Percentiles rank a stretch among this genome's conserved stretches.
Conservation (phyloP, 2,329 filamentous ascomycete species). For the Aspergillus sp. region DNA sequence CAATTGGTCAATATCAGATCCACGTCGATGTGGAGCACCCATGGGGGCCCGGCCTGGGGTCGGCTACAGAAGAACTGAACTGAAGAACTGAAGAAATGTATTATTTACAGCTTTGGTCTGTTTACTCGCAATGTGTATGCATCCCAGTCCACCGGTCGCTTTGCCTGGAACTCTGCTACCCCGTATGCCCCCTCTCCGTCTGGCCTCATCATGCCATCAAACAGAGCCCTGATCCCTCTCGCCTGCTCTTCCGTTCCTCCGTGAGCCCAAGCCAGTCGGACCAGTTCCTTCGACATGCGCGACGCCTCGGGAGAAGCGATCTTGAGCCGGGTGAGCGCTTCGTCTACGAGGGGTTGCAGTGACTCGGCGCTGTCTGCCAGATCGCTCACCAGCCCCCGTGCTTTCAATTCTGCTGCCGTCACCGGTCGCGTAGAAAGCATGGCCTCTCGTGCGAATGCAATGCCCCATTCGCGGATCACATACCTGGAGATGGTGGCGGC, state of each 20-base stretch:
- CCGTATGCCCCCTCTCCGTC: constrained; percentile 23
- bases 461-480: constrained; percentile 29
- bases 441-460: constrained; percentile 37
- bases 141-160: constrained; percentile 27
- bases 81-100: background rate
- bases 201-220: constrained; percentile 30
- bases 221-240: constrained; percentile 22
- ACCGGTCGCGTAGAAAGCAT: constrained; percentile 40
- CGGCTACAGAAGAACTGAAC: no score
- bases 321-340: background rate
- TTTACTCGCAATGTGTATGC: constrained; percentile 7
- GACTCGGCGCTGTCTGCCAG: constrained; percentile 16
- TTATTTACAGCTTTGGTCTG: constrained; percentile 5
- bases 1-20: background rate
- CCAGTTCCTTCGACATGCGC: constrained; percentile 35
- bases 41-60: no score
- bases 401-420: constrained; percentile 23
- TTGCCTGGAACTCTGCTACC: constrained; percentile 23
- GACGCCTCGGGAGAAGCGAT: constrained; percentile 30
- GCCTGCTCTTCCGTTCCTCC: constrained; percentile 18
- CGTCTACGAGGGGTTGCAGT: background rate
- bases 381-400: constrained; percentile 23
- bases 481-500: constrained; percentile 11
- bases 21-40: no score
- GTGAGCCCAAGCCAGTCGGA: constrained; percentile 28